phyloP scores from a whole-genome alignment of 2,329 filamentous ascomycete genomes.

The Arthrobotrys musiformis region DNA sequence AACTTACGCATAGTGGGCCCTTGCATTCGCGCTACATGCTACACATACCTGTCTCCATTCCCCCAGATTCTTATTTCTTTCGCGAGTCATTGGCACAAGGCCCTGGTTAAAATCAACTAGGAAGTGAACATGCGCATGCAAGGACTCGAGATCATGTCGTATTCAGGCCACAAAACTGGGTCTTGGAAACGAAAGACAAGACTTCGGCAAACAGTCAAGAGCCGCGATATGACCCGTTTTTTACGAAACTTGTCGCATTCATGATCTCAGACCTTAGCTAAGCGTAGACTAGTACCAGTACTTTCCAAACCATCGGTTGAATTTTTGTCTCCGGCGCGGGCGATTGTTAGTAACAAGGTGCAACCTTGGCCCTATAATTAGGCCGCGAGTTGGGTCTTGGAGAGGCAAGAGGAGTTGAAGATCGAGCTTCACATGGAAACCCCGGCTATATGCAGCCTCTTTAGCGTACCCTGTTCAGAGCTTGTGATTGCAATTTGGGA shows the following conservation, averaged over 20 bases:
- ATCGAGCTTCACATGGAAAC: constrained; percentile 46
- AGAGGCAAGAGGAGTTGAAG: constrained; percentile 32
- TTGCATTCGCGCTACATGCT: neutral
- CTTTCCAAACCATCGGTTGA: constrained; percentile 22
- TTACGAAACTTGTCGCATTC: neutral
- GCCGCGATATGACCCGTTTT: constrained; percentile 1
- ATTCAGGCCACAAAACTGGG: constrained; percentile 31
- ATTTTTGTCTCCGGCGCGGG: constrained; percentile 24
- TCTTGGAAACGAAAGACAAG: constrained; percentile 5
- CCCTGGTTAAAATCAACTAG: neutral
- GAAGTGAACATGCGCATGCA: neutral
- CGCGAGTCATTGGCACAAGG: neutral
- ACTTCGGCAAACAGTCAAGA: constrained; percentile 7
- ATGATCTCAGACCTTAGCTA: neutral
- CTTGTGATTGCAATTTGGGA: constrained; percentile 44
- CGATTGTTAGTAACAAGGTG: neutral
- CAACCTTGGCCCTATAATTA: constrained; percentile 2
- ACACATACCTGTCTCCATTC: neutral
- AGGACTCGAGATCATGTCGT: constrained; percentile 23
- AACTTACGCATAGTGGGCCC: no score
- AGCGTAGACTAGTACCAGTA: neutral
- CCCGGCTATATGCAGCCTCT: constrained; percentile 31
- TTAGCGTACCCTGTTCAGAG: constrained; percentile 10
- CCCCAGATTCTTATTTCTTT: neutral
- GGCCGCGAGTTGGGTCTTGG: constrained; percentile 21